Evolutionary conservation across 2,329 filamentous ascomycete genomes (phyloP), one percentile per base, ranked within the genome.

Genomic region (Colletotrichum liriopes): DNA sequence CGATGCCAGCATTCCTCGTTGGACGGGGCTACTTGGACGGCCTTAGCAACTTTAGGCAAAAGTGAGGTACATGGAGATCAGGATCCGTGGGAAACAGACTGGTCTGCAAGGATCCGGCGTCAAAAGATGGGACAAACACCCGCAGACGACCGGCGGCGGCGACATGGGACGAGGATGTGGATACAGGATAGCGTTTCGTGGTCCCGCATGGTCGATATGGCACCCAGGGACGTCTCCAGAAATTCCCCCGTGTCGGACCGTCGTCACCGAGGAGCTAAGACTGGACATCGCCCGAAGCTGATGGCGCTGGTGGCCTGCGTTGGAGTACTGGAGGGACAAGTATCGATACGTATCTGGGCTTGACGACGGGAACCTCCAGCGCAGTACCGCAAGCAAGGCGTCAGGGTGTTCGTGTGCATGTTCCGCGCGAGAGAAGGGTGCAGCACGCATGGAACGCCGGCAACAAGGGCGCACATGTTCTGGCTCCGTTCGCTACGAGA

Each of bases 191-290:
- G 65, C 29, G 74, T 76, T 74, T 77, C 73, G 76, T 67, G 70
- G 73, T 67, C 71, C 54, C 71, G 66, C 55, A 66, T 55, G 51
- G 62, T 58, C 56, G 56, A 67, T 74, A 72, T 71, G 74, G 67
- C 71, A 69, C 65, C 66, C 74, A 35, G 41, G 41, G 41, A 47
- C 58, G 58, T 45, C 78, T 78, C 80, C 81, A 79, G 14, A 52
- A 52, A 80, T 82, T 83, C 80, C 84, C 80, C 82, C 82, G 81
- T 77, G 76, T 84, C 86, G 86, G 86, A 87, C 85, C 86, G 86
- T 87, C 81, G 80, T 81, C 82, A 85, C 86, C 86, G 86, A 85
- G 79, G 81, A 81, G 73, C 73, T 73, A 78, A 77, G 62, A 78
- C 80, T 77, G 77, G 80, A 78, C 77, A 79, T 76, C 77, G 77